Evolutionary conservation across 441 rosid species (phyloP).

Genomic region (Bocquillonia castaneifolia): DNA sequence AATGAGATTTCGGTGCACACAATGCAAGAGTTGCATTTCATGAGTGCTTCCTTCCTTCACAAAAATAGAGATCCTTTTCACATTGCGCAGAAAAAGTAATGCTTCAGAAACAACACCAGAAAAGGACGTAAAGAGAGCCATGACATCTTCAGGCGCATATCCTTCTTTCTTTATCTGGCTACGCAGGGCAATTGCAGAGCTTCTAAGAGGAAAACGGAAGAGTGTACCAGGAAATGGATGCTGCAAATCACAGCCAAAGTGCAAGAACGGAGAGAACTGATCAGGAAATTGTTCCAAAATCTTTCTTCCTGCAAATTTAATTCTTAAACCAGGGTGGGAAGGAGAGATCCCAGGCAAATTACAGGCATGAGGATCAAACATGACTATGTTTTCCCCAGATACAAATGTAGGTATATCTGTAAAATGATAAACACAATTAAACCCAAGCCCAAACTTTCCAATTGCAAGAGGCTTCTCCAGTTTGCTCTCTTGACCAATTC

Average conservation of each 20-base stretch:
- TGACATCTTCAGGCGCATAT: conserved; percentile 81
- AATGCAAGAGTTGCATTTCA: conserved; percentile 83
- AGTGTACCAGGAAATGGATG: conserved; percentile 88
- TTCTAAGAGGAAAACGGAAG: conserved; percentile 96
- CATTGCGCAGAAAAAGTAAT: conserved; percentile 79
- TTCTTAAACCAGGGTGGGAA: conserved; percentile 96
- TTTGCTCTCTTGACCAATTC: conserved; percentile 99
- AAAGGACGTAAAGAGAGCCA: conserved; percentile 80
- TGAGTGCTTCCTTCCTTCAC: conserved; percentile 75
- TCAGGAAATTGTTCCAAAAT: conserved; percentile 97
- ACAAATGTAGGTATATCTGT: conserved; percentile 94
- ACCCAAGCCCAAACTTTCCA: conserved; percentile 97
- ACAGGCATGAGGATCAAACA: conserved; percentile 99
- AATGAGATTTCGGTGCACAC: conserved; percentile 56
- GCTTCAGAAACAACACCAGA: conserved; percentile 77
- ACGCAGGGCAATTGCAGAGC: conserved; percentile 59
- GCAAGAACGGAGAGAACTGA: conserved; percentile 91
- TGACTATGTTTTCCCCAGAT: conserved; percentile 95
- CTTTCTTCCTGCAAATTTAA: conserved; percentile 82
- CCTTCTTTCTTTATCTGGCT: conserved; percentile 90
- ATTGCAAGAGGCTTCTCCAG: conserved; percentile 96
- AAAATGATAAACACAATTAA: conserved; percentile 98
- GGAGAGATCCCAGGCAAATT: conserved; percentile 97
- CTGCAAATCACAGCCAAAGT: conserved; percentile 93
- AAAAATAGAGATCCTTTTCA: conserved; percentile 70